phyloP scores from a whole-genome alignment of 1,284 basidiomycete genomes.

The Austroboletus niveus region DNA sequence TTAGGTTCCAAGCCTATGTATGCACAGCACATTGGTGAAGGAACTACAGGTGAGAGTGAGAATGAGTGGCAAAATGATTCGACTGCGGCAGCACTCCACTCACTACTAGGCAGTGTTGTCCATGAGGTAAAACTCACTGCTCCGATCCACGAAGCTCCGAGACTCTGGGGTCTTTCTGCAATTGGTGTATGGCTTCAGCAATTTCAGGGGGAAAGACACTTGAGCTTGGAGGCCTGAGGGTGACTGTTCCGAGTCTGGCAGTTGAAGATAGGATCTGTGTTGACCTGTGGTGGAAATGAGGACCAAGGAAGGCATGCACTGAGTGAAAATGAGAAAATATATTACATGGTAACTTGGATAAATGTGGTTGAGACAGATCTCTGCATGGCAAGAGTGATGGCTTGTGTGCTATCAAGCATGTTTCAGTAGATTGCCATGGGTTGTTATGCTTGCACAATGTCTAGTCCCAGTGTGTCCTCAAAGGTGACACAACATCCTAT shows the following conservation, averaged over 20 bases:
- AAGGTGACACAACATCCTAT: no score
- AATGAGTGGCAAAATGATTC: not conserved
- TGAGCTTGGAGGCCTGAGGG: no score
- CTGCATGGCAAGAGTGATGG: constrained; percentile 86
- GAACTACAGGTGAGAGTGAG: no score
- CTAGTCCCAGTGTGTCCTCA: no score
- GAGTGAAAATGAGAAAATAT: not conserved
- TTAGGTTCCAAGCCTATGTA: constrained; percentile 74
- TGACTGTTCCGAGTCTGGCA: constrained; percentile 46
- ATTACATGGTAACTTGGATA: constrained; percentile 69
- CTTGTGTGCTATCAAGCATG: constrained; percentile 87
- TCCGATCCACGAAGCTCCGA: constrained; percentile 83
- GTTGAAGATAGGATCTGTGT: constrained; percentile 62
- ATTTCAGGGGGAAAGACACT: constrained; percentile 56
- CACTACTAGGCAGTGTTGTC: constrained; percentile 90
- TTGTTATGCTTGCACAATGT: no score
- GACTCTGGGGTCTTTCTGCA: constrained; percentile 93
- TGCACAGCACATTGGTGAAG: constrained; percentile 82
- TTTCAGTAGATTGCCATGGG: constrained; percentile 85
- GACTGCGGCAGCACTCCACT: no score
- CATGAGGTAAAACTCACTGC: constrained; percentile 94
- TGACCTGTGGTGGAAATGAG: constrained; percentile 34
- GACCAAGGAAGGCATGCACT: rapidly evolving
- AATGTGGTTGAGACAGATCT: constrained; percentile 82
- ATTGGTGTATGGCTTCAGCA: constrained; percentile 77